These are phyloP conservation scores for Lagenidium giganteum DNA, from an alignment of 352 stramenopile species.

Conservation along the genomic window DNA sequence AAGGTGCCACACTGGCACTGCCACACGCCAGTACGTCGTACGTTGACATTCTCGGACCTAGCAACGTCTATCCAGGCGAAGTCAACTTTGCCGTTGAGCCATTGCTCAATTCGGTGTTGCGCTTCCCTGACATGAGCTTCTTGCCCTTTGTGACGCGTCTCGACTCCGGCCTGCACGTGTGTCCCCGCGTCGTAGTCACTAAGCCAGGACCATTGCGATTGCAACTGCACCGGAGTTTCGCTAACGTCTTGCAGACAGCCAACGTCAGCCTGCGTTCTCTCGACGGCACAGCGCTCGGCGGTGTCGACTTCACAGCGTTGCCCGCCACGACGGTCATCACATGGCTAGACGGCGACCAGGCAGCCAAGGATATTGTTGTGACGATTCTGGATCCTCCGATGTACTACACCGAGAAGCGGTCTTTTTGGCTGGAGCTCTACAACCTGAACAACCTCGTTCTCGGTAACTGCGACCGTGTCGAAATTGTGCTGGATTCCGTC, in stretches of 20 bases:
- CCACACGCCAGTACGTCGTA: conserved; percentile 28
- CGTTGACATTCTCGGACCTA: conserved; percentile 37
- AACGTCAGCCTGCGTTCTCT: conserved; percentile 32
- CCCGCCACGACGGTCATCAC: conserved; percentile 5
- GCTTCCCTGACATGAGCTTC: conserved; percentile 38
- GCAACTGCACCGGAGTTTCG: conserved; percentile 47
- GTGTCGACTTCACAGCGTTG: conserved; percentile 48
- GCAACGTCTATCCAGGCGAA: conserved; percentile 29
- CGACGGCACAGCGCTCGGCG: conserved; percentile 36
- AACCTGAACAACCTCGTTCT: conserved; percentile 33
- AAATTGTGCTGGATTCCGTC: conserved; percentile 31
- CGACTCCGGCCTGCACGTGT: conserved; percentile 47
- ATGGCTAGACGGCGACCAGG: conserved; percentile 32
- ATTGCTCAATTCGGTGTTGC: conserved; percentile 26
- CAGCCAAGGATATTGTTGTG: conserved; percentile 33
- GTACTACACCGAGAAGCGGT: conserved; percentile 31
- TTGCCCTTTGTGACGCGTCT: conserved; percentile 36
- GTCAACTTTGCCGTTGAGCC: conserved; percentile 46
- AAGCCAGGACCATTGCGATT: conserved; percentile 32
- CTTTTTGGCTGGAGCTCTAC: conserved; percentile 46
- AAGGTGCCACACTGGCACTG: not conserved
- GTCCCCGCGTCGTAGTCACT: conserved; percentile 31
- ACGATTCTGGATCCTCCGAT: conserved; percentile 27
- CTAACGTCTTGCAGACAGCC: conserved; percentile 17
- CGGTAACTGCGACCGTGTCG: conserved; percentile 35